Conservation (phyloP, 805 yeast genomes). For the Maudiozyma barnettii region DNA sequence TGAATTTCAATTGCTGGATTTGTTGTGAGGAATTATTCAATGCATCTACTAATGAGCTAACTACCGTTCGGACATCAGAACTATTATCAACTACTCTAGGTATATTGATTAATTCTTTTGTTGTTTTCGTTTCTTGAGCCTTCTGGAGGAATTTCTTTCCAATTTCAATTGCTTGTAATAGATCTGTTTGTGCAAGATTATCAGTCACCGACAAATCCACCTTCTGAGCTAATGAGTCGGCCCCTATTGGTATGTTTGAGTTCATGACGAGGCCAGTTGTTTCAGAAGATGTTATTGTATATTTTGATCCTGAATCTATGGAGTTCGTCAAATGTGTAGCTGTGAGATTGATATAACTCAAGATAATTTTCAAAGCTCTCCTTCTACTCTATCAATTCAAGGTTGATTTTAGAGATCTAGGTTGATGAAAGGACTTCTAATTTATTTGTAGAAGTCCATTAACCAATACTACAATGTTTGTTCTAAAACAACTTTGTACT, state of each 20-base stretch:
- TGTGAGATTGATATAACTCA: too few relatives aligned
- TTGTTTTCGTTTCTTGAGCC: not conserved
- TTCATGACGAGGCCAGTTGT: not conserved
- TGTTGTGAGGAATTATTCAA: conserved; percentile 22
- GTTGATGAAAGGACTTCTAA: too few relatives aligned
- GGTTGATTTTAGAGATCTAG: too few relatives aligned
- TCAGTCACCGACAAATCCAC: not conserved
- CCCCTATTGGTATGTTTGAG: not conserved
- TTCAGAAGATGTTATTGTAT: not conserved
- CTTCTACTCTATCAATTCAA: too few relatives aligned
- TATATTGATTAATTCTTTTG: not conserved
- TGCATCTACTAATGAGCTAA: conserved; percentile 14
- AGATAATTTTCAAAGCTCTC: too few relatives aligned
- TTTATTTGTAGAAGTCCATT: too few relatives aligned
- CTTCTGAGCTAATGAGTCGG: not conserved
- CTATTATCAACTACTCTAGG: not conserved
- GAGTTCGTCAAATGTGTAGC: too few relatives aligned
- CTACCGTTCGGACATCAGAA: conserved; percentile 1
- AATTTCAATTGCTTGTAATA: conserved; percentile 1
- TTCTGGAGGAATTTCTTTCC: conserved; percentile 8
- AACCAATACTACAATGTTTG: too few relatives aligned
- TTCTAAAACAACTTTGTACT: too few relatives aligned
- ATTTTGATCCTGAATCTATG: too few relatives aligned
- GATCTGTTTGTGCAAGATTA: not conserved
- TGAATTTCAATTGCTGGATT: conserved; percentile 30